Evolutionary conservation across 2,329 filamentous ascomycete species (phyloP).

Genomic region (Colletotrichum nymphaeae): DNA sequence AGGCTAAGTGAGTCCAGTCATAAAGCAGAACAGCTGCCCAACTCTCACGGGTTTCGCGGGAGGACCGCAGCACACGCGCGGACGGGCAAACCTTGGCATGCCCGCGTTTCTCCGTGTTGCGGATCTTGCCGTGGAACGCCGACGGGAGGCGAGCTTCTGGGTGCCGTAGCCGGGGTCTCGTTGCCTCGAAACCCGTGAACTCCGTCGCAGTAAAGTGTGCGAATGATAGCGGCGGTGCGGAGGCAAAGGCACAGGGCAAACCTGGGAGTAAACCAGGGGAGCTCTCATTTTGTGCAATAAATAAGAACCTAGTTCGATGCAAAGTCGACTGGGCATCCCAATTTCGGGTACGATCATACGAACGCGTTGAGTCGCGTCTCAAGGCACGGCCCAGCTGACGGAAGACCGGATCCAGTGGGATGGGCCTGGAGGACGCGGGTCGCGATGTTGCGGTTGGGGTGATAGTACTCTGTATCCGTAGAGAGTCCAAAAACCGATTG

Average conservation of each 20-base stretch:
- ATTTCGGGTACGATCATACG: neutral
- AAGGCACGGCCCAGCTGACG: neutral
- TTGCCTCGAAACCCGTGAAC: conserved; percentile 5
- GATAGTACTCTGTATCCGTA: too few relatives aligned
- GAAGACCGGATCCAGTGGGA: neutral
- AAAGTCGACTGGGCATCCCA: neutral
- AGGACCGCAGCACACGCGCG: conserved; percentile 10
- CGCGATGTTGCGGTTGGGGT: neutral
- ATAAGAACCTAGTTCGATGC: neutral
- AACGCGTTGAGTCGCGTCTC: neutral
- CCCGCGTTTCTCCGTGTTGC: conserved; percentile 17
- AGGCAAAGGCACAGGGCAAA: conserved; percentile 1
- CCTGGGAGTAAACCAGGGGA: neutral
- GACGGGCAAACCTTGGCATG: conserved; percentile 16
- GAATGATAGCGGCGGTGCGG: conserved; percentile 2
- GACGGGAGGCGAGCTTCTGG: neutral
- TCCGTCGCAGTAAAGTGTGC: neutral
- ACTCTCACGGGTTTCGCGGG: conserved; percentile 9
- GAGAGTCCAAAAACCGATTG: neutral
- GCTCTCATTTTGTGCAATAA: neutral
- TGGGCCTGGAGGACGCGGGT: neutral
- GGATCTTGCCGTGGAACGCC: conserved; percentile 25
- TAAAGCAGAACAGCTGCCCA: conserved; percentile 28
- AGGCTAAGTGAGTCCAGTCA: conserved; percentile 5
- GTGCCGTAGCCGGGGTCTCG: conserved; percentile 14